A percentile compares a stretch with the other conserved stretches of the same genome.
phyloP scores from a whole-genome alignment of 352 stramenopile genomes.

The Paralagenidium karlingii region DNA sequence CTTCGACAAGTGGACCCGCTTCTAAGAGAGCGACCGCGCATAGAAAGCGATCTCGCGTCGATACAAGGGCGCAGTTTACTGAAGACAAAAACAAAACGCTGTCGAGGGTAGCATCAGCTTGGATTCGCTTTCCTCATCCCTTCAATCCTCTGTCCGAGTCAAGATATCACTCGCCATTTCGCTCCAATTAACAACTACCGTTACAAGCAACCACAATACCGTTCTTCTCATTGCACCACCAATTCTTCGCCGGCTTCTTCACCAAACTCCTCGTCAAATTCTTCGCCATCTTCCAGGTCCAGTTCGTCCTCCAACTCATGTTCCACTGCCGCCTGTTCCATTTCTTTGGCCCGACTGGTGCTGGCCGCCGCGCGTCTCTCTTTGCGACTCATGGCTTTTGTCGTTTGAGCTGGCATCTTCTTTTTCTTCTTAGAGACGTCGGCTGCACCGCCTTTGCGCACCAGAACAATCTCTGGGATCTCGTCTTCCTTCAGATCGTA shows the following conservation, averaged over 20 bases:
- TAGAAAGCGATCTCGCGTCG: too few relatives aligned
- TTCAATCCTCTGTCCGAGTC: too few relatives aligned
- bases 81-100: too few relatives aligned
- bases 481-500: slow-evolving; percentile 31
- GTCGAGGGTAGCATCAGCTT: too few relatives aligned
- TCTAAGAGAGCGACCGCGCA: too few relatives aligned
- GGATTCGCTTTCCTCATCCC: too few relatives aligned
- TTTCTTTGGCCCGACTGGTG: slow-evolving; percentile 19
- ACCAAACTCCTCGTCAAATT: slow-evolving; percentile 7
- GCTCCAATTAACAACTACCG: too few relatives aligned
- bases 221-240: background rate
- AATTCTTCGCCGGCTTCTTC: slow-evolving; percentile 14
- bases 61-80: too few relatives aligned
- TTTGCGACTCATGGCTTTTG: slow-evolving; percentile 25
- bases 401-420: slow-evolving; percentile 15
- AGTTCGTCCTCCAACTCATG: too few relatives aligned
- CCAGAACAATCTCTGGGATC: slow-evolving; percentile 59
- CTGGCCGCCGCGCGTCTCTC: background rate
- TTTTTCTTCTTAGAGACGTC: slow-evolving; percentile 30
- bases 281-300: slow-evolving; percentile 48
- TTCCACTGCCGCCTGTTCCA: slow-evolving; percentile 48
- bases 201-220: too few relatives aligned
- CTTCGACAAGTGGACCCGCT: too few relatives aligned
- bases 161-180: too few relatives aligned
- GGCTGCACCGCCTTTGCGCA: slow-evolving; percentile 51